Evolutionary conservation across 108 stramenopile species (phyloP), one percentile per base, ranked within the genome.

Genomic region (Discostella stelligeroides): DNA sequence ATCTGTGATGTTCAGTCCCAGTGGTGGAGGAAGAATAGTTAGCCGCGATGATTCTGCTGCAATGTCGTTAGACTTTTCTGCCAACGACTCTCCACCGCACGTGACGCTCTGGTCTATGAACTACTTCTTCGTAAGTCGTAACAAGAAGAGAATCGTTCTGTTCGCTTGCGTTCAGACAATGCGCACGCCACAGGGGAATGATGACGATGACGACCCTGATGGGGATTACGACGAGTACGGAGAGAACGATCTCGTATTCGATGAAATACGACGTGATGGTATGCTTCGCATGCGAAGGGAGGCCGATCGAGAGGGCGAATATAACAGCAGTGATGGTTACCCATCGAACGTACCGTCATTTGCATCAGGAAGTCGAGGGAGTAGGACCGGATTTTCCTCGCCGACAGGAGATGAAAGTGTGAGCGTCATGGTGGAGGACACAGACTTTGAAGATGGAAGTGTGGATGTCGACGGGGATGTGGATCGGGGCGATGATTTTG

Each of bases 101-200:
- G 53, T 54, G 38, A 77, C 82, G 13, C 73, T 98, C 12, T 98
- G 97, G 97, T 84, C 85, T 37, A 96, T 98, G 81, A 93, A 98
- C 65, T 95, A 90, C 56, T 95, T 98, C 83, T 96, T 98, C 76
- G 93, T 95, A 10, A 96, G 95, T 76, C 92, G 94, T 38, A 67
- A 75, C 24, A 73, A 90, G 66, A 92, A 95, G 76, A 80, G 96
- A 49, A 90, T 97, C 47, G 73, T 96, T 12, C 85, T 95, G 49
- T 94, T 97, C 48, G 84, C 91, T 28, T 97, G 96, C 75, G 88
- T 89, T 7, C 86, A 91, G 68, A 83, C 73, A 20, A 90, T 93
- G 71, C 59, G 68, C 24, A 78, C 72, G 46, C 73, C 81, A 10
- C 47, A 63, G 42, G 63, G 72, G 23, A 53, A 64, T 38, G 63